These are phyloP conservation scores for Cytospora piceae DNA, from an alignment of 2,329 filamentous ascomycete genomes.

Conservation along the genomic window DNA sequence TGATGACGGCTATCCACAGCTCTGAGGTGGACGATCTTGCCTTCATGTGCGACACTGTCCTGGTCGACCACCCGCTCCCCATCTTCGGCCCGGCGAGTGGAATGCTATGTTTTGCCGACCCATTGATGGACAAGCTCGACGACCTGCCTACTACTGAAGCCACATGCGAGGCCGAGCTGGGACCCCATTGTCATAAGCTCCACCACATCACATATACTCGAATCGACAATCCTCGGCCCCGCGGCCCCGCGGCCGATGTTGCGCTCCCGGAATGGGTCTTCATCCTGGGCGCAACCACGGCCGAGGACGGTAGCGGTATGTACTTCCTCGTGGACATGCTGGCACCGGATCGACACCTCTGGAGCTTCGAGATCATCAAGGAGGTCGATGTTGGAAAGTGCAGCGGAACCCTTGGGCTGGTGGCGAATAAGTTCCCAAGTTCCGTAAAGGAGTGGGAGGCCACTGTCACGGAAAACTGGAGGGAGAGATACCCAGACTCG, in stretches of 20 bases:
- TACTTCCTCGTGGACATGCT: too few species aligned
- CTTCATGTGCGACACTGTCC: background rate
- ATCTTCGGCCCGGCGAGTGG: background rate
- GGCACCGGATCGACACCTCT: too few species aligned
- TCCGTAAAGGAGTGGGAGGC: too few species aligned
- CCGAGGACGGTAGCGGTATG: too few species aligned
- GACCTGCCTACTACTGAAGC: background rate
- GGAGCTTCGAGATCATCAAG: too few species aligned
- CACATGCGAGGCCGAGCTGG: background rate
- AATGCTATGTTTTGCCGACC: background rate
- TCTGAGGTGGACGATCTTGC: background rate
- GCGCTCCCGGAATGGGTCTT: background rate
- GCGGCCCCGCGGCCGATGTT: background rate
- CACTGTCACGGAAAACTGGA: too few species aligned
- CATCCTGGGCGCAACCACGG: background rate
- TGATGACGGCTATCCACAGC: background rate
- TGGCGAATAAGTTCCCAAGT: too few species aligned
- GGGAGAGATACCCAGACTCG: too few species aligned
- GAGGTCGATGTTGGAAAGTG: too few species aligned
- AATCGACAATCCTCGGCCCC: background rate
- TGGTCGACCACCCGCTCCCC: background rate
- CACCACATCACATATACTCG: background rate
- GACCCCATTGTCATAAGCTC: background rate
- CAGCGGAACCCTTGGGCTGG: too few species aligned
- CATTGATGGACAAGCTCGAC: too few species aligned